Evolutionary conservation across 106 monocot genomes (phyloP), one percentile per base, ranked within the genome.

Genomic region (Alisma plantagoaquatica): DNA sequence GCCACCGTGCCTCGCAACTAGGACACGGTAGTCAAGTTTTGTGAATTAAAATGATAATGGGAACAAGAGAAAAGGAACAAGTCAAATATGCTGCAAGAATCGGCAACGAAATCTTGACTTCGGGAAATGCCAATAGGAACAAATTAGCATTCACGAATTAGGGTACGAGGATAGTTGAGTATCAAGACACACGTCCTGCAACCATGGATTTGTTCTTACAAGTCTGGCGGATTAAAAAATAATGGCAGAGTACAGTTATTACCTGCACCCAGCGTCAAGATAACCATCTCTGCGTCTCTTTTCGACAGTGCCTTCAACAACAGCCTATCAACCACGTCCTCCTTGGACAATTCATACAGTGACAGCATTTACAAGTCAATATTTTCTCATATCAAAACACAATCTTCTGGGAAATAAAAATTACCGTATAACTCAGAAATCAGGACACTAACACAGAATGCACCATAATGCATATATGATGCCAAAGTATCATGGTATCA

Each of bases 231-330:
- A 14, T 38, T 8, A 38, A 8, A 38, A 38, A 38, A 38, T 38
- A 38, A 38, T 38, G 35, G 6, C 14, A 6, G 6, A 38, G 35
- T 38, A 29, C 32, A n/a, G 7, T 2, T 1, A 2, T 18, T 55
- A 66, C 65, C 61, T 43, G 67, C 59, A 31, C 73, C 73, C 3
- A 73, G 44, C 0, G 61, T 67, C 1, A 73, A 49, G 59, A 73
- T 29, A 31, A 73, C 26, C 27, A 27, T 61, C 27, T 73, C 67
- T 67, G 54, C 56, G 67, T 56, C 46, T 29, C n/a, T 31, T 3
- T 56, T 16, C 19, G 54, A 61, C 20, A 20, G 35, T 43, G 61
- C 43, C 31, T 49, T 19, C 16, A 31, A 22, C 23, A 55, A 35
- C 60, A 73, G 43, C 26, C 61, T 61, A 23, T 67, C 61, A 9